A percentile compares a stretch with the other conserved stretches of the same genome.
These are phyloP conservation scores for Musa schizocarpa DNA, from an alignment of 176 grass and related monocot species.

Conservation along the genomic window DNA sequence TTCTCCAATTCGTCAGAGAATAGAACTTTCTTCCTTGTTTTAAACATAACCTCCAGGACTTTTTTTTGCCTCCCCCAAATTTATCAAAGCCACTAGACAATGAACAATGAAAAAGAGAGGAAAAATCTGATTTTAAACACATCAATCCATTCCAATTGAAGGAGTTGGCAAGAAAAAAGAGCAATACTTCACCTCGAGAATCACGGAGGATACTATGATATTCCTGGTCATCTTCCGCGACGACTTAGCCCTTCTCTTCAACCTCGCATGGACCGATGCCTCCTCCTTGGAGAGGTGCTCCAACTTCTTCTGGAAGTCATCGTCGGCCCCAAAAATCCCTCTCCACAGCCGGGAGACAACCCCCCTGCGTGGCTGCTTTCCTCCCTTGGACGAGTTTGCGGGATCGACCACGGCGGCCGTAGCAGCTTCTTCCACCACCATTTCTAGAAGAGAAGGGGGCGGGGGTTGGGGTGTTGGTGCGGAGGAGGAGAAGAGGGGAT, in stretches of 20 bases:
- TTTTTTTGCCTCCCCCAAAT: no score
- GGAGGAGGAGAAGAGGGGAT: no score
- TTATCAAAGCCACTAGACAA: no score
- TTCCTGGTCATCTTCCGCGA: slow-evolving; percentile 56
- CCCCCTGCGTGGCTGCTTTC: neutral
- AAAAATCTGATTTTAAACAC: no score
- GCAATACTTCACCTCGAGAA: slow-evolving; percentile 43
- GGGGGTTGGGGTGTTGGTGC: no score
- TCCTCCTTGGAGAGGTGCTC: slow-evolving; percentile 80
- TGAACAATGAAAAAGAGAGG: no score
- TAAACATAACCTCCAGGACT: no score
- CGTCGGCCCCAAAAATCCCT: slow-evolving; percentile 61
- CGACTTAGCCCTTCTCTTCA: slow-evolving; percentile 53
- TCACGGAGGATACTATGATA: slow-evolving; percentile 45
- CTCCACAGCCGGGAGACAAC: slow-evolving; percentile 62
- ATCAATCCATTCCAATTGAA: no score
- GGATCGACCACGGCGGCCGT: slow-evolving; percentile 22
- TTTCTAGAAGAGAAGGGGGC: no score
- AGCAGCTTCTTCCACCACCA: slow-evolving; percentile 40
- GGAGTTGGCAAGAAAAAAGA: neutral
- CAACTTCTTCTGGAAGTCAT: slow-evolving; percentile 80
- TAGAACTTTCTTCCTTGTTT: no score
- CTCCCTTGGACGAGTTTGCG: slow-evolving; percentile 4
- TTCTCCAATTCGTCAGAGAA: no score
- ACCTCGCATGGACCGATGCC: slow-evolving; percentile 46